phyloP scores from a whole-genome alignment of 805 yeast species.

The Kluyveromyces lactis region DNA sequence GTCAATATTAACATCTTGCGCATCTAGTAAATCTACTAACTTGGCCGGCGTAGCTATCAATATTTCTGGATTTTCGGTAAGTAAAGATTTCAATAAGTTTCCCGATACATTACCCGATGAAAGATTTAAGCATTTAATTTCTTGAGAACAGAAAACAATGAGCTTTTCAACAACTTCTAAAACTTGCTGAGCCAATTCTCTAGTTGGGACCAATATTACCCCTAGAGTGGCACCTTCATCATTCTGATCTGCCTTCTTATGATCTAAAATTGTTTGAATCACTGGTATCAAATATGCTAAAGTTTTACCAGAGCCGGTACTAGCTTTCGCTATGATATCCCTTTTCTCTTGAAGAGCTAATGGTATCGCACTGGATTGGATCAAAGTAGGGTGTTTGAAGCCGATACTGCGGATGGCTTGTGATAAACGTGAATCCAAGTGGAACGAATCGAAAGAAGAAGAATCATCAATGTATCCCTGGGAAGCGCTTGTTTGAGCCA shows the following conservation, averaged over 20 bases:
- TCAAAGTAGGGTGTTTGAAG: constrained; percentile 77
- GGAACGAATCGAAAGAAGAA: constrained; percentile 63
- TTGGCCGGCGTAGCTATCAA: constrained; percentile 83
- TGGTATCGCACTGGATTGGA: constrained; percentile 88
- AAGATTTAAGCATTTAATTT: constrained; percentile 57
- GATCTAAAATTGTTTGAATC: constrained; percentile 60
- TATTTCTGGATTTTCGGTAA: constrained; percentile 70
- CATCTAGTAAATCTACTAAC: constrained; percentile 47
- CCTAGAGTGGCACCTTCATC: constrained; percentile 33
- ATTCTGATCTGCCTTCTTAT: constrained; percentile 24
- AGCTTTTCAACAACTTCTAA: constrained; percentile 59
- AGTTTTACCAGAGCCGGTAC: constrained; percentile 95
- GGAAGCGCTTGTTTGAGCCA: constrained; percentile 36
- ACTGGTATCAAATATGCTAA: constrained; percentile 86
- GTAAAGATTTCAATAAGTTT: constrained; percentile 59
- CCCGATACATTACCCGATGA: constrained; percentile 52
- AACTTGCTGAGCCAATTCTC: constrained; percentile 87
- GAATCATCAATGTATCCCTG: constrained; percentile 66
- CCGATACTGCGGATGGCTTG: constrained; percentile 82
- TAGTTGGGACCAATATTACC: constrained; percentile 83
- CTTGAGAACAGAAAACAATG: constrained; percentile 60
- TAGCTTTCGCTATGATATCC: constrained; percentile 88
- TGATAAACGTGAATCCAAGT: constrained; percentile 70
- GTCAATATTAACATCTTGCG: constrained; percentile 42
- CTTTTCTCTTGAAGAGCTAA: constrained; percentile 82